Conservation (phyloP, 2,329 filamentous ascomycete species). For the Bipolaris oryzae region DNA sequence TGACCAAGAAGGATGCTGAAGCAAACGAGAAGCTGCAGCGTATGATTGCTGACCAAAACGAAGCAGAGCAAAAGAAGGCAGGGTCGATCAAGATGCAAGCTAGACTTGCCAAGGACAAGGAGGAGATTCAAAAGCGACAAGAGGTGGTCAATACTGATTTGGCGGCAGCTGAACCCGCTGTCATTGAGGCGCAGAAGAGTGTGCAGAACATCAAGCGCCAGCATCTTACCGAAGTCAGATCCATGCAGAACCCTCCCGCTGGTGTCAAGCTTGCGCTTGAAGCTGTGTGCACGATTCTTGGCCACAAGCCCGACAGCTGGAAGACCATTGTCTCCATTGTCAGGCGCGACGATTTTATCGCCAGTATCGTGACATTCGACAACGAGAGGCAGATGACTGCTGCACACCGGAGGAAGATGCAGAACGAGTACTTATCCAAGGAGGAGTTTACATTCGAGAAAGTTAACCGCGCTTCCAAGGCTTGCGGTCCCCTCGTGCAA, state of each 20-base stretch:
- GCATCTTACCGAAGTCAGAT: constrained; percentile 95
- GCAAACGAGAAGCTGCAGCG: constrained; percentile 96
- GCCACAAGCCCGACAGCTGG: constrained; percentile 89
- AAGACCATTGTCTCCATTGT: constrained; percentile 88
- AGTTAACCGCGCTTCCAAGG: constrained; percentile 94
- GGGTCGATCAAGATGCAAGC: constrained; percentile 88
- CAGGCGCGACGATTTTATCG: constrained; percentile 93
- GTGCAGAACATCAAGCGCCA: constrained; percentile 98
- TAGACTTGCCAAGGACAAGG: constrained; percentile 86
- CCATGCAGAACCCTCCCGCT: constrained; percentile 89
- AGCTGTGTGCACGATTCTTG: constrained; percentile 93
- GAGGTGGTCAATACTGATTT: constrained; percentile 87
- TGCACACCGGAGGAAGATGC: constrained; percentile 82
- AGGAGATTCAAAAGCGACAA: constrained; percentile 80
- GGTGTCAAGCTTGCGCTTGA: constrained; percentile 92
- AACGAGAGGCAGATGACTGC: constrained; percentile 95
- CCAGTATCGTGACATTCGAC: constrained; percentile 95
- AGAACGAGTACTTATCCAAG: constrained; percentile 87
- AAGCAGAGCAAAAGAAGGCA: constrained; percentile 89
- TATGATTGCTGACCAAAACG: constrained; percentile 94
- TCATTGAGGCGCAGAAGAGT: constrained; percentile 89
- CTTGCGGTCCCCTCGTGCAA: constrained; percentile 93
- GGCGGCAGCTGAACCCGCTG: constrained; percentile 89
- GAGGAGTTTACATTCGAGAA: constrained; percentile 96
- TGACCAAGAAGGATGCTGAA: constrained; percentile 92